Percentiles rank a stretch among this genome's conserved stretches.
These are phyloP conservation scores for Cajanus cajan DNA, from an alignment of 306 rosid genomes.

Conservation along the genomic window DNA sequence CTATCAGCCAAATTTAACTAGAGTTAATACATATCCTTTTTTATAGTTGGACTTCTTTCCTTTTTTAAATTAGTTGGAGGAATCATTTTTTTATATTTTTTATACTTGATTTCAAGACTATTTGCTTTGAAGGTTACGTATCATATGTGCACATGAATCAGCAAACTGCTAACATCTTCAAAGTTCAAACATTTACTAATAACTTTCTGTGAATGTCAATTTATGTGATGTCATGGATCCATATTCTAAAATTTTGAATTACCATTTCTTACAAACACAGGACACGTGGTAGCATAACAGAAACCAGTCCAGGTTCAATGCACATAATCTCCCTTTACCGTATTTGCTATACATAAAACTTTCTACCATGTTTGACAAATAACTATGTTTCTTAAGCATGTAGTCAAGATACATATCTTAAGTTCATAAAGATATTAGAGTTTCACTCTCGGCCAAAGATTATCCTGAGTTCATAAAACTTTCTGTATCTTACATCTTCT, in stretches of 20 bases:
- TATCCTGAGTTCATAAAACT: neutral
- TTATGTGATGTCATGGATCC: neutral
- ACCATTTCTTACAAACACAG: neutral
- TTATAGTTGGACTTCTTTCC: neutral
- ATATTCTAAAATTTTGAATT: neutral
- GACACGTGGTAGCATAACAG: neutral
- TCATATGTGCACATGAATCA: neutral
- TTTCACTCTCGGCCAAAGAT: too few species aligned
- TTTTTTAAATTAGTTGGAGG: neutral
- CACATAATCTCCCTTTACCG: neutral
- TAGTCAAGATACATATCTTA: too few species aligned
- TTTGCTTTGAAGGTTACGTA: too few species aligned
- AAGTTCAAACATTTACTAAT: neutral
- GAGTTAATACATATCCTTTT: too few species aligned
- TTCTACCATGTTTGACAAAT: too few species aligned
- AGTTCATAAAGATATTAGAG: too few species aligned
- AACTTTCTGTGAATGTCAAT: neutral
- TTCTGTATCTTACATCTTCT: neutral
- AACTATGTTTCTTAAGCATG: too few species aligned
- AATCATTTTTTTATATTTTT: neutral
- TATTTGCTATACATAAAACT: neutral
- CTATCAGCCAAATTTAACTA: neutral
- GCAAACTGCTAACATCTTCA: neutral
- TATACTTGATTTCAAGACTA: too few species aligned
- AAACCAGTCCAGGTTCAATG: constrained; percentile 15